These are phyloP conservation scores for Tinospora cordifolia DNA, from an alignment of 164 flowering plant genomes.

Conservation along the genomic window DNA sequence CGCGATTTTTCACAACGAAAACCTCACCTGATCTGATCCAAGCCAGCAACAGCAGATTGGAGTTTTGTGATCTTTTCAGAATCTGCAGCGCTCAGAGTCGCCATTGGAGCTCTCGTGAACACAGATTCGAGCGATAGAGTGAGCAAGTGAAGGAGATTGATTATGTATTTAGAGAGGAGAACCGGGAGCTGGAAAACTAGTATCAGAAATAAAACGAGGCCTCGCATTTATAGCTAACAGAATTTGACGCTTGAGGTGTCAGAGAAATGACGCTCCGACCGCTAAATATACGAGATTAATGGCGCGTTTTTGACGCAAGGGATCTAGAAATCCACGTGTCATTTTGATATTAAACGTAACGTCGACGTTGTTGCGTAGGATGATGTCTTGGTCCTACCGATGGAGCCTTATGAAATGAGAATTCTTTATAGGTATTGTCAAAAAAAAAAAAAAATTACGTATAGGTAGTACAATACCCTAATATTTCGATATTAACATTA, in stretches of 20 bases:
- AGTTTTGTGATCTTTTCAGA: constrained; percentile 58
- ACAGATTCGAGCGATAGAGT: constrained; percentile 6
- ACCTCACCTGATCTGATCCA: constrained; percentile 66
- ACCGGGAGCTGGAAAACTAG: not conserved
- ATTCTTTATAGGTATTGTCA: too few relatives aligned
- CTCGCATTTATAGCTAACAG: constrained; percentile 3
- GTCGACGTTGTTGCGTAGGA: not conserved
- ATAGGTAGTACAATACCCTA: too few relatives aligned
- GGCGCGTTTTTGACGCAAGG: constrained; percentile 17
- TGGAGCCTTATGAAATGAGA: not conserved
- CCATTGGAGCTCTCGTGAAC: constrained; percentile 26
- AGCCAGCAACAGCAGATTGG: constrained; percentile 53
- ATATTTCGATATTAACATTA: too few relatives aligned
- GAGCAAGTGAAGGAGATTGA: constrained; percentile 3
- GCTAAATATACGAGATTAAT: constrained; percentile 4
- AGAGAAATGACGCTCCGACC: not conserved
- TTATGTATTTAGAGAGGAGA: not conserved
- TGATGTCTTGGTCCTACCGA: constrained; percentile 6
- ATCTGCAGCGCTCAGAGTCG: constrained; percentile 33
- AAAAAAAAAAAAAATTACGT: too few relatives aligned
- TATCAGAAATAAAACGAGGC: not conserved
- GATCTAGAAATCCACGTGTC: constrained; percentile 4
- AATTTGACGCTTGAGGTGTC: constrained; percentile 3
- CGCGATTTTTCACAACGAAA: not conserved
- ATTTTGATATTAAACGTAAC: not conserved